Percentiles rank a stretch among this genome's conserved stretches.
Conservation (phyloP, 257 asterid species). For the Fraxinus quadrangulata region DNA sequence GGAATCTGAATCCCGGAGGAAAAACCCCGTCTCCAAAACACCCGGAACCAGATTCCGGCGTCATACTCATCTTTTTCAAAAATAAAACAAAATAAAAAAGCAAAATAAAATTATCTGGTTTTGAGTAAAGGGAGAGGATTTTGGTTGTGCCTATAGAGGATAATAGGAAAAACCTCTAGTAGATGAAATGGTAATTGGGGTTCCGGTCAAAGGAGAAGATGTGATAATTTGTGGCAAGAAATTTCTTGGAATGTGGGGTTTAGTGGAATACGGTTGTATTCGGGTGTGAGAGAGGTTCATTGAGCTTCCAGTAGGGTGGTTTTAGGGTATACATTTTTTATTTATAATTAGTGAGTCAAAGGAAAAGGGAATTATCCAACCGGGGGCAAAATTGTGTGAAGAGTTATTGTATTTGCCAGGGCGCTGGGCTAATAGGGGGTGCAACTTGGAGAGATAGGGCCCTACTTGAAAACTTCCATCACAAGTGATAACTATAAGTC, state of each 20-base stretch:
- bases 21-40: constrained; percentile 42
- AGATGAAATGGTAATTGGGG: neutral
- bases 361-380: neutral
- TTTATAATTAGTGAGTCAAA: neutral
- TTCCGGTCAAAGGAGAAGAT: neutral
- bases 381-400: neutral
- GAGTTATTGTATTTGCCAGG: too few species aligned
- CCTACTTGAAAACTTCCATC: too few species aligned
- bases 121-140: neutral
- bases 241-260: constrained; percentile 8
- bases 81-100: neutral
- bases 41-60: constrained; percentile 27
- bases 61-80: constrained; percentile 25
- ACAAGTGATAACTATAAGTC: too few species aligned
- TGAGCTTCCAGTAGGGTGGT: neutral
- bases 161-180: constrained; percentile 2
- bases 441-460: too few species aligned
- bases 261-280: neutral
- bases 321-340: neutral
- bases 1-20: constrained; percentile 91
- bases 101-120: neutral
- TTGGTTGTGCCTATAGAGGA: neutral
- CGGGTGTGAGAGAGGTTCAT: neutral
- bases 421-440: too few species aligned
- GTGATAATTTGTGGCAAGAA: neutral